A percentile compares a stretch with the other conserved stretches of the same genome.
Evolutionary conservation across 176 grass and related monocot genomes (phyloP).

Genomic region (Oryza meyeriana): DNA sequence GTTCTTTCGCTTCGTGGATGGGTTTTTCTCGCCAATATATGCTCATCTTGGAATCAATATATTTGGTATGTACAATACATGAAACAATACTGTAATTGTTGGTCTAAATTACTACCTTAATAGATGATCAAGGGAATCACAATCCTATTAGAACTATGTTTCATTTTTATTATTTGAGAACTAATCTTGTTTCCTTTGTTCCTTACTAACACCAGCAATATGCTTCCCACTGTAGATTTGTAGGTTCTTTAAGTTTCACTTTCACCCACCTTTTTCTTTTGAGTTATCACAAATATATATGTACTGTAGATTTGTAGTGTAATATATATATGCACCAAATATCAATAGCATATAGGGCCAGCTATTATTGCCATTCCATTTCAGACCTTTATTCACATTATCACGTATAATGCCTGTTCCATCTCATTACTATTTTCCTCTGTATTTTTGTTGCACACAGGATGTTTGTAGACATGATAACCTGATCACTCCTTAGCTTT

Average conservation of each 20-base stretch:
- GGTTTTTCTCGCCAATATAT: constrained; percentile 88
- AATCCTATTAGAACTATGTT: background rate
- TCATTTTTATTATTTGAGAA: background rate
- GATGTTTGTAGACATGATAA: background rate
- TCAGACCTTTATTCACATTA: background rate
- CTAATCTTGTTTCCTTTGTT: background rate
- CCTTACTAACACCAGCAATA: background rate
- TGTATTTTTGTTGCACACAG: background rate
- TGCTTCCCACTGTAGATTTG: background rate
- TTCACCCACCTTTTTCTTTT: background rate
- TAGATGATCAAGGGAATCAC: background rate
- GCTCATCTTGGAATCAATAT: constrained; percentile 62
- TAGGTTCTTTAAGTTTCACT: background rate
- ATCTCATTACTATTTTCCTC: background rate
- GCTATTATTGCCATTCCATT: background rate
- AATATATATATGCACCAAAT: background rate
- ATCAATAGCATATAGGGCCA: background rate
- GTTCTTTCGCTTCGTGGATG: constrained; percentile 81
- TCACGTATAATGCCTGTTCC: background rate
- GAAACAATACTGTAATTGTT: background rate
- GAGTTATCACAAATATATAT: background rate
- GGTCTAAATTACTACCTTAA: constrained; percentile 1
- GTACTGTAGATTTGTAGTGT: background rate
- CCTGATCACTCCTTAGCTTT: background rate
- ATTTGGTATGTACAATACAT: constrained; percentile 53